phyloP scores from a whole-genome alignment of 257 asterid genomes.

The Phtheirospermum japonicum region DNA sequence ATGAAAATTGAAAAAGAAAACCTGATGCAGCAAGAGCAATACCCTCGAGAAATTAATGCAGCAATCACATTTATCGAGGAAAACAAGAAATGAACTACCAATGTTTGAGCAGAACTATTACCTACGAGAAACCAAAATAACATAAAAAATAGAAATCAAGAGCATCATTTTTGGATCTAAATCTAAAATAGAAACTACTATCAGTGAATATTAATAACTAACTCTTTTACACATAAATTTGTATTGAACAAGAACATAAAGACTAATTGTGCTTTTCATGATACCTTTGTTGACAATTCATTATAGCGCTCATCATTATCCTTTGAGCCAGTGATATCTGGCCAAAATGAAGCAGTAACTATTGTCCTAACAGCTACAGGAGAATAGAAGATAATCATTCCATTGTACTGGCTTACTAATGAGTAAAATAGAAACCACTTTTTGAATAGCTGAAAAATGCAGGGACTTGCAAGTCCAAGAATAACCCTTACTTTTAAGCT shows the following conservation, averaged over 20 bases:
- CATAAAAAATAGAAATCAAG: slow-evolving; percentile 12
- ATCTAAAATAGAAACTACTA: slow-evolving; percentile 20
- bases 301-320: slow-evolving; percentile 52
- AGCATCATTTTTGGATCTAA: background rate
- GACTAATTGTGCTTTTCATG: slow-evolving; percentile 17
- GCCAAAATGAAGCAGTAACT: slow-evolving; percentile 79
- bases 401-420: slow-evolving; percentile 11
- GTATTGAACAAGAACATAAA: slow-evolving; percentile 25
- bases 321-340: slow-evolving; percentile 66
- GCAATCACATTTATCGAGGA: slow-evolving; percentile 15
- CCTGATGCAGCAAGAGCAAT: no score
- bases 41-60: slow-evolving; percentile 21
- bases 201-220: slow-evolving; percentile 8
- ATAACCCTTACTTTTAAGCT: no score
- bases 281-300: slow-evolving; percentile 62
- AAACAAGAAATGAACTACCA: no score
- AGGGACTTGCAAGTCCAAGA: slow-evolving; percentile 6
- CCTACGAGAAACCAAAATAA: slow-evolving; percentile 2
- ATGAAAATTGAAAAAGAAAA: no score
- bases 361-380: slow-evolving; percentile 80
- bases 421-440: background rate
- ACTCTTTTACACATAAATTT: slow-evolving; percentile 17
- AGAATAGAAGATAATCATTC: slow-evolving; percentile 26
- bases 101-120: slow-evolving; percentile 5
- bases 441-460: slow-evolving; percentile 14